These are phyloP conservation scores for Solanum arcanum DNA, from an alignment of 257 asterid genomes.

Conservation along the genomic window DNA sequence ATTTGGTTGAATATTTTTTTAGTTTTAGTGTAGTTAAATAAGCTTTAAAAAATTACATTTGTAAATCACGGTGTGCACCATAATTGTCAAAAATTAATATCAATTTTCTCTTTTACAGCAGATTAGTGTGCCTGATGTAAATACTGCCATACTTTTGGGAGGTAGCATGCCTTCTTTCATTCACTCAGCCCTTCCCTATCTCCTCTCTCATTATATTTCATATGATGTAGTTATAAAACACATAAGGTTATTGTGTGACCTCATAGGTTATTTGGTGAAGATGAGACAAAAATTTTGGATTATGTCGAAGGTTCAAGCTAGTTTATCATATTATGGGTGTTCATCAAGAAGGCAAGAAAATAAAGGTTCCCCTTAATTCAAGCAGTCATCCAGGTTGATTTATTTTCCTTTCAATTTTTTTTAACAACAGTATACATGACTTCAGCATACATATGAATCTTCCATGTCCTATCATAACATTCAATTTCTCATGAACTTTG, in stretches of 20 bases:
- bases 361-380: constrained; percentile 86
- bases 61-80: not conserved
- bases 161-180: constrained; percentile 20
- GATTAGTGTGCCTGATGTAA: constrained; percentile 76
- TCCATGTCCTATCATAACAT: not conserved
- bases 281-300: not conserved
- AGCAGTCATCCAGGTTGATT: constrained; percentile 90
- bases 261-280: not conserved
- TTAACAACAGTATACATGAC: not conserved
- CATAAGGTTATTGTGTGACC: not conserved
- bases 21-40: too few species aligned
- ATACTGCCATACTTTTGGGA: constrained; percentile 83
- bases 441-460: not conserved
- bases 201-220: not conserved
- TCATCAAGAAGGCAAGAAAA: constrained; percentile 83
- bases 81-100: not conserved
- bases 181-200: not conserved
- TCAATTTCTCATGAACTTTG: not conserved
- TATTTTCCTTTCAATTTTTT: not conserved
- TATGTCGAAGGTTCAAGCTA: not conserved
- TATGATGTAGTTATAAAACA: not conserved
- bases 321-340: constrained; percentile 26
- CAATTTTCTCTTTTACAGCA: constrained; percentile 13
- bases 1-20: too few species aligned
- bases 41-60: too few species aligned